A percentile compares a stretch with the other conserved stretches of the same genome.
Evolutionary conservation across 2,329 filamentous ascomycete species (phyloP).

Genomic region (Fusarium anguioides): DNA sequence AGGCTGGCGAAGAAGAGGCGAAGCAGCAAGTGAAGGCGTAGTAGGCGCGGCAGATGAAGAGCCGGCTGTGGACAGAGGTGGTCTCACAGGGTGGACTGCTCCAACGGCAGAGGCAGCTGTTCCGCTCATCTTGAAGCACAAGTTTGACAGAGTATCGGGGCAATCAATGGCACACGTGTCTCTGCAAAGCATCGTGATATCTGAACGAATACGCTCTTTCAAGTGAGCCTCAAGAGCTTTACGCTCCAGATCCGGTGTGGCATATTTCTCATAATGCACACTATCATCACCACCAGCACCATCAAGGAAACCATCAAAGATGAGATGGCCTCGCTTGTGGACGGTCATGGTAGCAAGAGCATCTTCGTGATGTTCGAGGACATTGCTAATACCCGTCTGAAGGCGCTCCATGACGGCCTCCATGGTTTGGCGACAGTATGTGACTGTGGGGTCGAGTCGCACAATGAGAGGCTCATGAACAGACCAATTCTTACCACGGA

Average conservation of each 20-base stretch:
- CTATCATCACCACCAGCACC: conserved; percentile 50
- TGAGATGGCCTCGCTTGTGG: conserved; percentile 64
- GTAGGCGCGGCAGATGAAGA: conserved; percentile 25
- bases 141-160: conserved; percentile 44
- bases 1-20: conserved; percentile 23
- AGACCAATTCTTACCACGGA: conserved; percentile 59
- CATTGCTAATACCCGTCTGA: conserved; percentile 61
- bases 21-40: conserved; percentile 27
- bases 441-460: conserved; percentile 54
- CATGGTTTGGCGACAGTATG: conserved; percentile 57
- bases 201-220: conserved; percentile 58
- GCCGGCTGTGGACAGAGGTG: conserved; percentile 19
- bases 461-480: conserved; percentile 60
- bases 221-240: conserved; percentile 55
- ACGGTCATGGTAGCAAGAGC: conserved; percentile 59
- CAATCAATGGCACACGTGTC: conserved; percentile 61
- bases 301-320: conserved; percentile 49
- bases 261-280: conserved; percentile 47
- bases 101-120: conserved; percentile 30
- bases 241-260: conserved; percentile 51
- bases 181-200: conserved; percentile 62
- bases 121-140: conserved; percentile 40
- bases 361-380: conserved; percentile 59
- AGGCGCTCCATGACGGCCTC: conserved; percentile 63
- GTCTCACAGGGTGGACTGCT: conserved; percentile 3